These are phyloP conservation scores for Blastocrithidia nonstop DNA, from an alignment of 208 protist genomes.

Conservation along the genomic window DNA sequence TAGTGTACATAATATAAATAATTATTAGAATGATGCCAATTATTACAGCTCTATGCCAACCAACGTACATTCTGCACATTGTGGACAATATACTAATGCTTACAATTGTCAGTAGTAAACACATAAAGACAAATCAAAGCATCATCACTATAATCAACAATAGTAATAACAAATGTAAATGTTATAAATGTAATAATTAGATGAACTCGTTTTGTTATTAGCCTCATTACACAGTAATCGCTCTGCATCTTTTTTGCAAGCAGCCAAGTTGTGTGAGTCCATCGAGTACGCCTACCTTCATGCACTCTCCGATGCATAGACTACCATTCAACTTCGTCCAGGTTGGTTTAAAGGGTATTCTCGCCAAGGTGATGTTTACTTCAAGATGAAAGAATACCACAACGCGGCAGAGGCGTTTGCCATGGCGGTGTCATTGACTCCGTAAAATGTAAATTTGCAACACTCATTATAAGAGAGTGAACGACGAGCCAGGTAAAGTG, in stretches of 20 bases:
- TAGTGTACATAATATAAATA: no score
- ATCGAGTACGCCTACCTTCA: slow-evolving; percentile 27
- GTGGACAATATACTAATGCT: no score
- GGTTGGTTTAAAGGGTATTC: slow-evolving; percentile 89
- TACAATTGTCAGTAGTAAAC: no score
- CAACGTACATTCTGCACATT: no score
- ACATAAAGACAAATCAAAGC: no score
- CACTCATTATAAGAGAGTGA: slow-evolving; percentile 37
- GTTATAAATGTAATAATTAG: not conserved
- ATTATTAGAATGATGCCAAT: no score
- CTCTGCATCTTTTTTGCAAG: slow-evolving; percentile 78
- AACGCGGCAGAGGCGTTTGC: slow-evolving; percentile 75
- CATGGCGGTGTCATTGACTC: slow-evolving; percentile 75
- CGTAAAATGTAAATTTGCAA: slow-evolving; percentile 45
- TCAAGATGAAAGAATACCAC: slow-evolving; percentile 71
- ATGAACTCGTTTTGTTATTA: slow-evolving; percentile 10
- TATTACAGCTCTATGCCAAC: no score
- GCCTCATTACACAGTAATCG: slow-evolving; percentile 89
- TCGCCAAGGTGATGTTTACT: slow-evolving; percentile 81
- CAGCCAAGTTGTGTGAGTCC: slow-evolving; percentile 18
- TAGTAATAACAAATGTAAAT: not conserved
- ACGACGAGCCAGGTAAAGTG: slow-evolving; percentile 12
- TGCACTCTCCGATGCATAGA: slow-evolving; percentile 83
- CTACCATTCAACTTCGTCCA: slow-evolving; percentile 70
- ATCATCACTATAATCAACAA: slow-evolving; percentile 2